phyloP scores from a whole-genome alignment of 2,329 filamentous ascomycete genomes.

The Ascochyta clinopodiicola region DNA sequence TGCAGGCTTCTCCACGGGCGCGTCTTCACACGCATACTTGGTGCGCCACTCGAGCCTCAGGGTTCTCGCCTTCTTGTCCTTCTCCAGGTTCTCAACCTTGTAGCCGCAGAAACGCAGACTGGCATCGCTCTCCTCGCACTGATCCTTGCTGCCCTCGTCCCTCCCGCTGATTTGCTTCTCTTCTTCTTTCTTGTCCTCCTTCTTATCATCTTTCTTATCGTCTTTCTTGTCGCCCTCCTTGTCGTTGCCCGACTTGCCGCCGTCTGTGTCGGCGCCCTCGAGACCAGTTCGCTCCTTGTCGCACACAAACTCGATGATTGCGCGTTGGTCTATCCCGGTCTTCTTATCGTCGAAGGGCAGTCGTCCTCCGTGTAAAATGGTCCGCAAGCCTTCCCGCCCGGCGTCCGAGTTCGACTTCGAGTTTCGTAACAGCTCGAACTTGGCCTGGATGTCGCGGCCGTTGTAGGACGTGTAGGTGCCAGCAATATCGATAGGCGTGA shows the following conservation, averaged over 20 bases:
- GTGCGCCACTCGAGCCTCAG: conserved; percentile 85
- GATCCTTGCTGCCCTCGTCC: conserved; percentile 46
- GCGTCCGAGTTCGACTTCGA: conserved; percentile 69
- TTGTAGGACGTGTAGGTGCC: conserved; percentile 68
- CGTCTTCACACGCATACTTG: conserved; percentile 75
- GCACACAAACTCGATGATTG: conserved; percentile 86
- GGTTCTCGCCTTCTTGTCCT: conserved; percentile 62
- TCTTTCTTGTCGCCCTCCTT: conserved; percentile 24
- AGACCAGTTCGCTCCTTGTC: conserved; percentile 74
- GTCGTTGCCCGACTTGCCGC: conserved; percentile 21
- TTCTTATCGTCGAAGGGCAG: conserved; percentile 56
- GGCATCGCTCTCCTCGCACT: conserved; percentile 39
- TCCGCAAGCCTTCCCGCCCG: conserved; percentile 72
- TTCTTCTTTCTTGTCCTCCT: conserved; percentile 32
- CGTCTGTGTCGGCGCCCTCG: conserved; percentile 65
- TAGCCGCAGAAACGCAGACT: conserved; percentile 82
- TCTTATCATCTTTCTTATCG: conserved; percentile 32
- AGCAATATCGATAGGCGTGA: conserved; percentile 73
- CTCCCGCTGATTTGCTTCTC: conserved; percentile 26
- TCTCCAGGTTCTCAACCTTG: conserved; percentile 57
- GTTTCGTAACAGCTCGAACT: conserved; percentile 69
- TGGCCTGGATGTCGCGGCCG: conserved; percentile 67
- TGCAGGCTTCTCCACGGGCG: conserved; percentile 52
- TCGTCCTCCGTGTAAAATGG: conserved; percentile 69
- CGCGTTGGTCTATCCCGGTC: conserved; percentile 66